Conservation (phyloP, 257 asterid species). For the Thymus mandschuricus region DNA sequence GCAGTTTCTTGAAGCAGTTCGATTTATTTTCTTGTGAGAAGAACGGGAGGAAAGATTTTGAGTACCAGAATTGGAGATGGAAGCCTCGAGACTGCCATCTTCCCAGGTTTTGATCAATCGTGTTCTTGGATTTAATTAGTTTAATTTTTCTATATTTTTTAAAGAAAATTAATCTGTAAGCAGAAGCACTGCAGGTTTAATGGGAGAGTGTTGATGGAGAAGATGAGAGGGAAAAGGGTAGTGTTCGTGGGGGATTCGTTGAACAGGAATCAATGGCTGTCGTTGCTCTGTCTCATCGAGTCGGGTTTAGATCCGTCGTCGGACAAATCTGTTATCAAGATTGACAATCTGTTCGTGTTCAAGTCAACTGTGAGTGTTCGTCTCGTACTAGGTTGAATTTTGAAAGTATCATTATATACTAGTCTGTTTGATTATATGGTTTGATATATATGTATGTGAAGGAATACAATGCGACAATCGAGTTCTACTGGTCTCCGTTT, state of each 20-base stretch:
- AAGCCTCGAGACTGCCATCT: conserved; percentile 51
- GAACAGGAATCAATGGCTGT: conserved; percentile 60
- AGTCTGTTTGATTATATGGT: background rate
- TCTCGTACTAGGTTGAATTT: no score
- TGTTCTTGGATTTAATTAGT: no score
- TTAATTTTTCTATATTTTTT: no score
- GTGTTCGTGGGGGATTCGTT: conserved; percentile 75
- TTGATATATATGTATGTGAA: conserved; percentile 6
- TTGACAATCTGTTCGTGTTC: conserved; percentile 28
- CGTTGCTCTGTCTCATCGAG: conserved; percentile 58
- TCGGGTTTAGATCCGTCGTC: conserved; percentile 37
- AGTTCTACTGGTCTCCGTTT: conserved; percentile 67
- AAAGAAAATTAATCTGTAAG: no score
- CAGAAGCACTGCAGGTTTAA: conserved; percentile 46
- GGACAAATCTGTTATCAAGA: background rate
- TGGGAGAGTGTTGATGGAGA: conserved; percentile 55
- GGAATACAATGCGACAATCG: conserved; percentile 62
- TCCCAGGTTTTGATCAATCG: conserved; percentile 14
- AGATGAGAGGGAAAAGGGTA: conserved; percentile 61
- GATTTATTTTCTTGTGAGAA: conserved; percentile 41
- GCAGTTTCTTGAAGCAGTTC: conserved; percentile 39
- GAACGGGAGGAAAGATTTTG: conserved; percentile 43
- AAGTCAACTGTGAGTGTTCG: conserved; percentile 36
- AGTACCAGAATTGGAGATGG: conserved; percentile 51
- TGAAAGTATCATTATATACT: no score